A percentile compares a stretch with the other conserved stretches of the same genome.
Conservation (phyloP, 768 basidiomycete species). For the Russula sp. region DNA sequence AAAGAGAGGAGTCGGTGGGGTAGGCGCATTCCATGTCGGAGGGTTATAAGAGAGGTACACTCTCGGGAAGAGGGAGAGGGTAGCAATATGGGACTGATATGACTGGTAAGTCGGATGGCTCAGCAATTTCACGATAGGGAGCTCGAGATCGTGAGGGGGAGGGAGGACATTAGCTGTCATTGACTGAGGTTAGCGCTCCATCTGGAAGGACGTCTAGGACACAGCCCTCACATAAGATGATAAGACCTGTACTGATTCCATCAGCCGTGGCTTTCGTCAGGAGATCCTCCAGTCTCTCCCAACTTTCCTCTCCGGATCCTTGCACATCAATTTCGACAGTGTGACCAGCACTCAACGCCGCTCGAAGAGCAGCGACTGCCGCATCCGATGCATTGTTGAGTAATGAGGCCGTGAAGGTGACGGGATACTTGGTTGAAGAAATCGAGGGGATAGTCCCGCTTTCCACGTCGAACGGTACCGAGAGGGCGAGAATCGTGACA, state of each 20-base stretch:
- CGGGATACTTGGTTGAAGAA: slow-evolving; percentile 35
- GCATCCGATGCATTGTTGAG: slow-evolving; percentile 40
- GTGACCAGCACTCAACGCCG: slow-evolving; percentile 56
- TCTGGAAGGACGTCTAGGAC: background rate
- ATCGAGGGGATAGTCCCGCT: slow-evolving; percentile 34
- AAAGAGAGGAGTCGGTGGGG: slow-evolving; percentile 38
- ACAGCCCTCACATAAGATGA: slow-evolving; percentile 51
- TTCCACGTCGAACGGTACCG: slow-evolving; percentile 55
- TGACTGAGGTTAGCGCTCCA: slow-evolving; percentile 11
- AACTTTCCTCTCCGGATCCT: slow-evolving; percentile 43
- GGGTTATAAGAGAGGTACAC: slow-evolving; percentile 70
- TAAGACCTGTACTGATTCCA: slow-evolving; percentile 33
- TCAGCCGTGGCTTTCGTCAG: slow-evolving; percentile 53
- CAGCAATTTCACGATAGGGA: slow-evolving; percentile 74
- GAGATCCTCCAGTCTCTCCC: slow-evolving; percentile 66
- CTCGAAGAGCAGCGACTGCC: slow-evolving; percentile 48
- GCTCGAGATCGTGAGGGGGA: slow-evolving; percentile 61
- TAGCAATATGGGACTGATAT: slow-evolving; percentile 65
- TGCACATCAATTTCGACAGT: slow-evolving; percentile 68
- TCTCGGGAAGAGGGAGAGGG: slow-evolving; percentile 68
- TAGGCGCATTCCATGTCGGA: slow-evolving; percentile 61
- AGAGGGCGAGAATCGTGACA: slow-evolving; percentile 40
- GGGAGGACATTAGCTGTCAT: slow-evolving; percentile 69
- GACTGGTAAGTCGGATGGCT: slow-evolving; percentile 65
- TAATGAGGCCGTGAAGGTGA: slow-evolving; percentile 50